Percentiles rank a stretch among this genome's conserved stretches.
Conservation (phyloP, 169 alveolate genomes). For the Eimeria necatrix region DNA sequence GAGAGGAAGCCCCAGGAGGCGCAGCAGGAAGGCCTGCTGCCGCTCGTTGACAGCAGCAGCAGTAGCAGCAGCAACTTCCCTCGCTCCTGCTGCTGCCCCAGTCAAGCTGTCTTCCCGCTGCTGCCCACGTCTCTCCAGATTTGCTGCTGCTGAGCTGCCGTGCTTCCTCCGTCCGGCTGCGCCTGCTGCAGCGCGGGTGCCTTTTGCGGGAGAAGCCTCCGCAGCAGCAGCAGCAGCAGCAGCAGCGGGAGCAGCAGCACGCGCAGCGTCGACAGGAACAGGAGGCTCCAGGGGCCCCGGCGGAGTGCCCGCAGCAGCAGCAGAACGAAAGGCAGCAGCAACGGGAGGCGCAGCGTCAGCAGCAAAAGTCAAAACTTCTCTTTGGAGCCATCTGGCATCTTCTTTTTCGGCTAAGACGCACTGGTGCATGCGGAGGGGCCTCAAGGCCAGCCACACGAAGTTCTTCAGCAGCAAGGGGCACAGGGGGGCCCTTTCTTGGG, state of each 20-base stretch:
- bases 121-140: not conserved
- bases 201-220: too few species aligned
- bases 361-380: conserved; percentile 38
- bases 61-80: conserved; percentile 29
- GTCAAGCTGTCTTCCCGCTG: not conserved
- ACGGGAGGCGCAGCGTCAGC: conserved; percentile 10
- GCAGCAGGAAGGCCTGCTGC: conserved; percentile 50
- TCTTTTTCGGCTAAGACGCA: conserved; percentile 86
- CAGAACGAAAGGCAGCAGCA: conserved; percentile 9
- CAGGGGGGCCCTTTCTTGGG: conserved; percentile 31
- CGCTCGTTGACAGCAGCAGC: conserved; percentile 62
- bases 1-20: not conserved
- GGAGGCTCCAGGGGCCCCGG: not conserved
- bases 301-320: not conserved
- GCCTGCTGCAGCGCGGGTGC: too few species aligned
- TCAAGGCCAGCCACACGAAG: conserved; percentile 78
- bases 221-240: too few species aligned
- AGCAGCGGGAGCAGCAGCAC: conserved; percentile 4
- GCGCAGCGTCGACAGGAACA: not conserved
- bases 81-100: conserved; percentile 41
- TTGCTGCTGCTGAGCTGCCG: not conserved
- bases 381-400: conserved; percentile 70
- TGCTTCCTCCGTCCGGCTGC: not conserved
- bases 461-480: conserved; percentile 82
- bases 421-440: conserved; percentile 85